A percentile compares a stretch with the other conserved stretches of the same genome.
phyloP scores from a whole-genome alignment of 257 asterid genomes.

The Solanum phureja region DNA sequence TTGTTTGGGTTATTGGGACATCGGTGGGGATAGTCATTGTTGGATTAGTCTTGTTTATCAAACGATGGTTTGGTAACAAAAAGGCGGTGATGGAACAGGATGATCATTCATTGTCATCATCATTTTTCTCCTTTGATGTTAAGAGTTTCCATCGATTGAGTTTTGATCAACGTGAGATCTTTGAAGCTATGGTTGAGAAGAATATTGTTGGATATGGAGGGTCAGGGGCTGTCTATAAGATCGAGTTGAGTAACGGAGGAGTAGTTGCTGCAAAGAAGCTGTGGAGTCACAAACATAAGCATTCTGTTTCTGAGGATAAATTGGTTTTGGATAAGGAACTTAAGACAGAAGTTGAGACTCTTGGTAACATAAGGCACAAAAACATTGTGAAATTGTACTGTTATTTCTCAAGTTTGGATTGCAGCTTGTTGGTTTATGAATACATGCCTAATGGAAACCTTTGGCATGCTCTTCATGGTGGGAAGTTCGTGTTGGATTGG shows the following conservation, averaged over 20 bases:
- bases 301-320: slow-evolving; percentile 24
- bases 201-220: slow-evolving; percentile 98
- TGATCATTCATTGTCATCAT: slow-evolving; percentile 33
- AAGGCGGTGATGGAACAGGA: slow-evolving; percentile 26
- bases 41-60: slow-evolving; percentile 40
- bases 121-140: slow-evolving; percentile 58
- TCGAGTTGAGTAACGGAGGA: slow-evolving; percentile 59
- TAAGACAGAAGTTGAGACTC: slow-evolving; percentile 80
- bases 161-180: slow-evolving; percentile 67
- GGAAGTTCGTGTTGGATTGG: slow-evolving; percentile 58
- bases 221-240: slow-evolving; percentile 77
- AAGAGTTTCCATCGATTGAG: slow-evolving; percentile 75
- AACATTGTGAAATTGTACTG: slow-evolving; percentile 81
- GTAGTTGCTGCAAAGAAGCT: slow-evolving; percentile 78
- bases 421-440: slow-evolving; percentile 72
- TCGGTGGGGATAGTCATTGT: slow-evolving; percentile 38
- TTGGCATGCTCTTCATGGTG: slow-evolving; percentile 72
- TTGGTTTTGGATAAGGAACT: slow-evolving; percentile 49
- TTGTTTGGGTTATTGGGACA: slow-evolving; percentile 45
- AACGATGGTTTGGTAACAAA: slow-evolving; percentile 38
- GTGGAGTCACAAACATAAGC: slow-evolving; percentile 58
- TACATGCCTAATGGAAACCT: slow-evolving; percentile 87
- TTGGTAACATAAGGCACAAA: slow-evolving; percentile 90
- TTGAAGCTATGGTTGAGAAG: slow-evolving; percentile 69
- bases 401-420: slow-evolving; percentile 59